Percentiles rank a stretch among this genome's conserved stretches.
phyloP scores from a whole-genome alignment of 2,329 filamentous ascomycete genomes.

The Clonostachys byssicola region DNA sequence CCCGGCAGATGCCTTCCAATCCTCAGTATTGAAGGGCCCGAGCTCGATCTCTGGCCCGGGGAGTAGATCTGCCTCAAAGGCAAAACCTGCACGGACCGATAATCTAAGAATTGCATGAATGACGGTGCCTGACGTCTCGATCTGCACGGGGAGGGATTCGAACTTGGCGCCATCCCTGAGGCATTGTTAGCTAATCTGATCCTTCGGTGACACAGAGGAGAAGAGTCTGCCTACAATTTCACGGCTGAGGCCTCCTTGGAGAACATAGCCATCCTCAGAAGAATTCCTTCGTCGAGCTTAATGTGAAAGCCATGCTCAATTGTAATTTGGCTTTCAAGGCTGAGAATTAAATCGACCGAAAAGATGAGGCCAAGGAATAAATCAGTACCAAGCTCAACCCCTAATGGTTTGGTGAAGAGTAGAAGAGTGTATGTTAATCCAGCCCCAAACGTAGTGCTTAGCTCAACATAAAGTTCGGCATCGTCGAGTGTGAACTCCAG shows the following conservation, averaged over 20 bases:
- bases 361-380: slow-evolving; percentile 41
- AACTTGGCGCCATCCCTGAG: slow-evolving; percentile 47
- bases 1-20: slow-evolving; percentile 29
- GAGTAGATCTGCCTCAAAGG: slow-evolving; percentile 12
- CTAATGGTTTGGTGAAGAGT: slow-evolving; percentile 33
- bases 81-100: slow-evolving; percentile 37
- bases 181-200: not conserved
- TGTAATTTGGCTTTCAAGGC: slow-evolving; percentile 36
- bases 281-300: slow-evolving; percentile 43
- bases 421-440: slow-evolving; percentile 45
- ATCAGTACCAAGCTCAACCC: slow-evolving; percentile 32
- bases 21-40: slow-evolving; percentile 8
- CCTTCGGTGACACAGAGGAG: not conserved
- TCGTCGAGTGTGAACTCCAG: slow-evolving; percentile 43
- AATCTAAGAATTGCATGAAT: slow-evolving; percentile 43
- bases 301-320: slow-evolving; percentile 53
- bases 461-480: slow-evolving; percentile 45
- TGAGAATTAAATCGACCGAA: slow-evolving; percentile 46
- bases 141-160: slow-evolving; percentile 50
- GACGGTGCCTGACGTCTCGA: slow-evolving; percentile 32
- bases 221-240: slow-evolving; percentile 35
- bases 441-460: slow-evolving; percentile 34
- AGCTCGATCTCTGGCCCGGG: slow-evolving; percentile 3
- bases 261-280: slow-evolving; percentile 45
- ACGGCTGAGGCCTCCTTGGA: slow-evolving; percentile 40